These are phyloP conservation scores for Pseudopithomyces chartarum DNA, from an alignment of 2,329 filamentous ascomycete genomes.

Conservation along the genomic window DNA sequence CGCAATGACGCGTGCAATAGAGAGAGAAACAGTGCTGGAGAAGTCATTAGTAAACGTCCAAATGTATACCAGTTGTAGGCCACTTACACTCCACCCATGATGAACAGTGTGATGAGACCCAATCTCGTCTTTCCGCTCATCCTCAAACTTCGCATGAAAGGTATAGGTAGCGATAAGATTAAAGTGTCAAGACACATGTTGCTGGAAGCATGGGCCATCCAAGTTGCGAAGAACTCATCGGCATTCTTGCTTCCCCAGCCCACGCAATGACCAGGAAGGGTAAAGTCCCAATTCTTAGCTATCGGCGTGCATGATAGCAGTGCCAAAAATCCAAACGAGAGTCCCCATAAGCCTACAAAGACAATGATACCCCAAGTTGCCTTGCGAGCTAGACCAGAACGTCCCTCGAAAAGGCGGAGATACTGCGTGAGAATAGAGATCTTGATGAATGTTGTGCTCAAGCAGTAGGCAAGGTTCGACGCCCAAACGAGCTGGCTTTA, in stretches of 20 bases:
- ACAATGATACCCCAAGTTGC: constrained; percentile 27
- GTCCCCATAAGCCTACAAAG: constrained; percentile 35
- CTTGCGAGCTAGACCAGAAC: constrained; percentile 22
- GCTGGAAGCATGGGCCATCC: constrained; percentile 32
- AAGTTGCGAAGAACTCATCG: constrained; percentile 33
- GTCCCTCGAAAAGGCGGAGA: constrained; percentile 39
- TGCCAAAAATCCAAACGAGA: constrained; percentile 34
- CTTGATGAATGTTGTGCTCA: constrained; percentile 43
- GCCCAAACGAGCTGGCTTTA: constrained; percentile 34
- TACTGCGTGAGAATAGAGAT: constrained; percentile 46
- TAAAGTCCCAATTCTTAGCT: constrained; percentile 35
- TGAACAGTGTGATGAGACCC: constrained; percentile 37
- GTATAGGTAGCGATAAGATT: constrained; percentile 35
- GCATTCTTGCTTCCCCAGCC: constrained; percentile 43
- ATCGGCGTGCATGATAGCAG: constrained; percentile 38
- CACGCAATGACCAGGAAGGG: constrained; percentile 31
- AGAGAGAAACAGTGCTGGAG: constrained; percentile 32
- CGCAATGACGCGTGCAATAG: constrained; percentile 34
- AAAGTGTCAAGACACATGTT: constrained; percentile 42
- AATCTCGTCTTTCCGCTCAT: constrained; percentile 34
- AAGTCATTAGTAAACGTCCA: constrained; percentile 2
- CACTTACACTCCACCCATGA: constrained; percentile 41
- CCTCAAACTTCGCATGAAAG: constrained; percentile 36
- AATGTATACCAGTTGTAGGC: background rate
- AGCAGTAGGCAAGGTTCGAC: constrained; percentile 36